Evolutionary conservation across 331 rosid genomes (phyloP).

Genomic region (Cydonia oblonga): DNA sequence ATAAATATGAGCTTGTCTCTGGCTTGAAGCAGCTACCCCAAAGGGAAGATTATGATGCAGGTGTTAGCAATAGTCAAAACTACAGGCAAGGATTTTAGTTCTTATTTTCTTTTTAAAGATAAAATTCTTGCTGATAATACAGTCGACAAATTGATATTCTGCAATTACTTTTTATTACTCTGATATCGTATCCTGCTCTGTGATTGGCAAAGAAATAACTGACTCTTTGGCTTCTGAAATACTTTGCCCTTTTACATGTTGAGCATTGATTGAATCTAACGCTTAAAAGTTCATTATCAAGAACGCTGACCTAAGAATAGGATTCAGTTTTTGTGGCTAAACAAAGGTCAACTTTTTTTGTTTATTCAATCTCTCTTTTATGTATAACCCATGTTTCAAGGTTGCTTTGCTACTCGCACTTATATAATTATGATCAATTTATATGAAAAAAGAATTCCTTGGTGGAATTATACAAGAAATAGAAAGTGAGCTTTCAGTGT

Average conservation of each 20-base stretch:
- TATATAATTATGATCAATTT: neutral
- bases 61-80: slow-evolving; percentile 92
- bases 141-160: no score
- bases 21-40: slow-evolving; percentile 66
- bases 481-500: neutral
- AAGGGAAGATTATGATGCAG: slow-evolving; percentile 74
- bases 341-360: neutral
- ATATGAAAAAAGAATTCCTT: neutral
- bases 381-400: neutral
- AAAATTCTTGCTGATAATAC: no score
- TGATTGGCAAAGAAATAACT: no score
- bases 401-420: neutral
- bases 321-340: neutral
- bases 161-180: no score
- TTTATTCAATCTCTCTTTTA: neutral
- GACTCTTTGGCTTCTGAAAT: neutral
- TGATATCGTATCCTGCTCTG: no score
- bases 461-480: neutral
- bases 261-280: no score
- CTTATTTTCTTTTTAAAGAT: no score
- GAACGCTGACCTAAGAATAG: neutral
- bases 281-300: no score
- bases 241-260: no score
- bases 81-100: slow-evolving; percentile 37
- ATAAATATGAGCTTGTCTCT: slow-evolving; percentile 62